Evolutionary conservation across 2,329 filamentous ascomycete species (phyloP).

Genomic region (Rutstroemia sydowiana): DNA sequence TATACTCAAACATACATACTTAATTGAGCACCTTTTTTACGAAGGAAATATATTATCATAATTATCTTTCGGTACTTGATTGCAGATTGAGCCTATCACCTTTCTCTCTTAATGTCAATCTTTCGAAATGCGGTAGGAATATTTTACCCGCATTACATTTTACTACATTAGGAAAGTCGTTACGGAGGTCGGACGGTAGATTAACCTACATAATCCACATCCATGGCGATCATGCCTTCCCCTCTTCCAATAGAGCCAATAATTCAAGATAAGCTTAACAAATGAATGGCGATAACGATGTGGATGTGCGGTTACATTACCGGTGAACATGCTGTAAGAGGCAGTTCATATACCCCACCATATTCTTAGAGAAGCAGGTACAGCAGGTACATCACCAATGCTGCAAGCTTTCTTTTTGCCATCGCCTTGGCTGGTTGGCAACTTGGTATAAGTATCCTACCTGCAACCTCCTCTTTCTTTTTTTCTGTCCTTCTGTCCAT

Average conservation of each 20-base stretch:
- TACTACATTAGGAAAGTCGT: too few species aligned
- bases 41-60: too few species aligned
- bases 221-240: conserved; percentile 1
- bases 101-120: background rate
- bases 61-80: background rate
- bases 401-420: conserved; percentile 2
- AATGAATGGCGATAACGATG: background rate
- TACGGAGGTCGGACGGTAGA: too few species aligned
- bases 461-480: background rate
- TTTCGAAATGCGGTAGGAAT: background rate
- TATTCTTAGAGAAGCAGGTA: conserved; percentile 10
- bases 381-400: conserved; percentile 2
- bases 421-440: conserved; percentile 2
- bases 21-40: background rate
- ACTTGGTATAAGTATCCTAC: conserved; percentile 9
- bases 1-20: background rate
- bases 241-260: background rate
- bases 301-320: background rate
- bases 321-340: background rate
- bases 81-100: background rate
- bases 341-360: background rate
- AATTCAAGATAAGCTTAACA: conserved; percentile 6
- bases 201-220: background rate
- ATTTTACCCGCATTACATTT: background rate
- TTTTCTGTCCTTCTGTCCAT: background rate